Percentiles rank a stretch among this genome's conserved stretches.
Evolutionary conservation across 345 rosid genomes (phyloP).

Genomic region (Trapa bicornis): DNA sequence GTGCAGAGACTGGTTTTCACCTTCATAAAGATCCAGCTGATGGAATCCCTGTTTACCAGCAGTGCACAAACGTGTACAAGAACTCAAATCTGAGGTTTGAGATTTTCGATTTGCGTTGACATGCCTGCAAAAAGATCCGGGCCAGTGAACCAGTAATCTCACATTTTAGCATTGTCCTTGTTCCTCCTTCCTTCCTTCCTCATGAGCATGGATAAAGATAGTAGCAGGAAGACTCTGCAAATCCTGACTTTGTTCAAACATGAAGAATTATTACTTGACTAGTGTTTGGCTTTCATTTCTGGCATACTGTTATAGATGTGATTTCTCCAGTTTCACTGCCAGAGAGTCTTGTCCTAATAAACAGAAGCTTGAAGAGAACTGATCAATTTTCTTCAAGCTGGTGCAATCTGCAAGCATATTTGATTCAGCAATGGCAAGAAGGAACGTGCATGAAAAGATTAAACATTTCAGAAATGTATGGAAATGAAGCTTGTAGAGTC

Average conservation of each 20-base stretch:
- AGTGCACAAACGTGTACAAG: slow-evolving; percentile 66
- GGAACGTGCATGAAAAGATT: neutral
- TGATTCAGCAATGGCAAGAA: neutral
- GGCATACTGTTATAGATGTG: neutral
- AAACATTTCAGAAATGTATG: neutral
- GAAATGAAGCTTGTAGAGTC: neutral
- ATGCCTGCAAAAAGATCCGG: neutral
- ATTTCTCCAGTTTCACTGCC: too few relatives aligned
- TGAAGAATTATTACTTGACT: neutral
- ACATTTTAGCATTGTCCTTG: neutral
- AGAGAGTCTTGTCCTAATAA: too few relatives aligned
- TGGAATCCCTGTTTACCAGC: slow-evolving; percentile 56
- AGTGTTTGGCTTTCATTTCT: neutral
- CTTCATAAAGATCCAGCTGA: slow-evolving; percentile 56
- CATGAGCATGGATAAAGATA: neutral
- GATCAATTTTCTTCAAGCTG: too few relatives aligned
- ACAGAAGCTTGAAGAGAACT: too few relatives aligned
- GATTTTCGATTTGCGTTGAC: slow-evolving; percentile 73
- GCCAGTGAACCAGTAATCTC: neutral
- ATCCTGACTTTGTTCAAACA: too few relatives aligned
- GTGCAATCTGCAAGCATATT: neutral
- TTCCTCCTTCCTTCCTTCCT: neutral
- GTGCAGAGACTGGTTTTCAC: slow-evolving; percentile 67
- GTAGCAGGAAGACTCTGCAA: neutral
- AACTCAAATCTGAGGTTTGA: slow-evolving; percentile 82